phyloP scores from a whole-genome alignment of 441 rosid genomes.

The Daphne laureola region DNA sequence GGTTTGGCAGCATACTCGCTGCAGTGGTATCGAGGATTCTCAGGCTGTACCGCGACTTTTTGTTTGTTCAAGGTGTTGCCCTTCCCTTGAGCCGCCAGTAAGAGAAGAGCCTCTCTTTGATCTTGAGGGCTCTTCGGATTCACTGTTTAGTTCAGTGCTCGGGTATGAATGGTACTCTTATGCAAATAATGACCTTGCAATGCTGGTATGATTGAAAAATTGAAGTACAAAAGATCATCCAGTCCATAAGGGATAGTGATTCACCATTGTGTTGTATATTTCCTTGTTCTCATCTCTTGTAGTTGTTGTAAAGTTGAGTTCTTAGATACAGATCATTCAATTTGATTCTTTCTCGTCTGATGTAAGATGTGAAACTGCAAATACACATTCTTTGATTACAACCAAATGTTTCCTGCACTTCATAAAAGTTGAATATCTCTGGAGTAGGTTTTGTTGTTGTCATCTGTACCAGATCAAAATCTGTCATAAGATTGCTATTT shows the following conservation, averaged over 20 bases:
- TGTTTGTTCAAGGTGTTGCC: conserved; percentile 59
- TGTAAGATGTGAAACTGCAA: not conserved
- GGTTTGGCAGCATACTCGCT: conserved; percentile 87
- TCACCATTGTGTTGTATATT: not conserved
- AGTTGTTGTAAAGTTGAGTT: not conserved
- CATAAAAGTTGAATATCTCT: no score
- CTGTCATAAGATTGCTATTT: no score
- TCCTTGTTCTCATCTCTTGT: not conserved
- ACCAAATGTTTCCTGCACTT: no score
- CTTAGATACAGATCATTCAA: not conserved
- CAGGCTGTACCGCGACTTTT: conserved; percentile 68
- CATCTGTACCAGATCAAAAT: no score
- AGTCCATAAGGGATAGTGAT: not conserved
- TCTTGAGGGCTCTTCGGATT: conserved; percentile 20
- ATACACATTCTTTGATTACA: no score
- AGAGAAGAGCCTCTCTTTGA: conserved; percentile 24
- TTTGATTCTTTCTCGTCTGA: not conserved
- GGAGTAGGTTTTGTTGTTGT: no score
- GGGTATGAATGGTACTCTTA: conserved; percentile 16
- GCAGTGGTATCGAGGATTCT: conserved; percentile 62
- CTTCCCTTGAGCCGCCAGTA: conserved; percentile 28
- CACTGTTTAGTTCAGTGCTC: conserved; percentile 22
- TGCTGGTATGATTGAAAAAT: conserved; percentile 18
- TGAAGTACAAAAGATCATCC: not conserved
- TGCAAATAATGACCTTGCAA: conserved; percentile 17